Conservation (phyloP, 495 filamentous ascomycete genomes). For the Neurospora sp. region DNA sequence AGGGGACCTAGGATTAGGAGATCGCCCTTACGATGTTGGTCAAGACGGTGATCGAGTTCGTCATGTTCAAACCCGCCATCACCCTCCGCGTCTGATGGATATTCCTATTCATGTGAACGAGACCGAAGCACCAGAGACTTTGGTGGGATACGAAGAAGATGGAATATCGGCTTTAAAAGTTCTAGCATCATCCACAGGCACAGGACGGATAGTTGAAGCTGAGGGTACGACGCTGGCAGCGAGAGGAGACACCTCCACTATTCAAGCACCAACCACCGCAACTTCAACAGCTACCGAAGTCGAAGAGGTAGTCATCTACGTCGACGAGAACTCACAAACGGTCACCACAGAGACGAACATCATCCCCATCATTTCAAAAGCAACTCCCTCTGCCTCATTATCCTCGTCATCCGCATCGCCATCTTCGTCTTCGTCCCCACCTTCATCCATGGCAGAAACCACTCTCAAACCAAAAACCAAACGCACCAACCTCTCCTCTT, state of each 20-base stretch:
- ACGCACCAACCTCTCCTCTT: neutral
- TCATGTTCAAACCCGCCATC: neutral
- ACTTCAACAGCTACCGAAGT: neutral
- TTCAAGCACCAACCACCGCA: neutral
- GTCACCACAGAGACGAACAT: neutral
- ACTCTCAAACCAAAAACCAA: neutral
- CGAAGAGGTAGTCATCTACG: neutral
- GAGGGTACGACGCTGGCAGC: neutral
- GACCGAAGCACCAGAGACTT: neutral
- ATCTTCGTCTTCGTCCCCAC: neutral
- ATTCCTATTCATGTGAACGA: neutral
- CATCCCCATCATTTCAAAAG: neutral
- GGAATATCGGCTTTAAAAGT: neutral
- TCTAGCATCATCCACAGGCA: neutral
- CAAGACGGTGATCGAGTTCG: neutral
- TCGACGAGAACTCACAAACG: neutral
- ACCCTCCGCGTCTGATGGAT: neutral
- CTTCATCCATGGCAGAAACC: neutral
- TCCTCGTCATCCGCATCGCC: neutral
- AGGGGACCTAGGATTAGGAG: neutral
- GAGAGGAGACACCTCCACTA: neutral
- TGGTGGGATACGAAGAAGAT: neutral
- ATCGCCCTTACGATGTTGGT: neutral
- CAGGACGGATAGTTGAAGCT: neutral
- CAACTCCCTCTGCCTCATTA: neutral